These are phyloP conservation scores for Stygiomarasmius scandens DNA, from an alignment of 1,284 basidiomycete species.

Conservation along the genomic window DNA sequence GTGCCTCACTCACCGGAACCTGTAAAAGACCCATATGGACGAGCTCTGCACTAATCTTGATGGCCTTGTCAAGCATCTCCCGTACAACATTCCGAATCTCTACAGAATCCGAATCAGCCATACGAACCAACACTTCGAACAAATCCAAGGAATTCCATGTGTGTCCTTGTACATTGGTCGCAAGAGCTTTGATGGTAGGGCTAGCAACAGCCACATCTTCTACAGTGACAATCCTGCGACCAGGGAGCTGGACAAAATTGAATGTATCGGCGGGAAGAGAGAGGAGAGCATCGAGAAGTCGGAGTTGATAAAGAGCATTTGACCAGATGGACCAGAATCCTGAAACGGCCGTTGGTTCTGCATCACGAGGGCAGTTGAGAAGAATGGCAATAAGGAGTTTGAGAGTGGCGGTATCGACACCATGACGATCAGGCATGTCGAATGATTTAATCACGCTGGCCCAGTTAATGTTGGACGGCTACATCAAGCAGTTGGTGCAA, in stretches of 20 bases:
- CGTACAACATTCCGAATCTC: constrained; percentile 78
- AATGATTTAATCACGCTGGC: constrained; percentile 77
- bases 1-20: constrained; percentile 69
- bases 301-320: constrained; percentile 85
- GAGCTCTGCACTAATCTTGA: constrained; percentile 91
- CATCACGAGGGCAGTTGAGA: constrained; percentile 70
- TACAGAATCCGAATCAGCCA: constrained; percentile 69
- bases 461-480: constrained; percentile 77
- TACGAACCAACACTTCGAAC: constrained; percentile 84
- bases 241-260: constrained; percentile 85
- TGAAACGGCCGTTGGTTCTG: constrained; percentile 72
- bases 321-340: constrained; percentile 86
- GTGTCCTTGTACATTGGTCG: constrained; percentile 85
- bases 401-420: constrained; percentile 81
- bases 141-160: constrained; percentile 95
- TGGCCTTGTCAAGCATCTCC: constrained; percentile 91
- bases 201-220: constrained; percentile 84
- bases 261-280: constrained; percentile 89
- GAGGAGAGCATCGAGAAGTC: constrained; percentile 85
- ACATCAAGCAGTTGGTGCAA: constrained; percentile 23
- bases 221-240: constrained; percentile 79
- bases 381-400: constrained; percentile 82
- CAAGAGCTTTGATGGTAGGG: constrained; percentile 84
- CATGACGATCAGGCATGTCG: constrained; percentile 75
- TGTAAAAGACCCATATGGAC: constrained; percentile 93